Conservation (phyloP, 805 yeast species). For the Nakazawaea laoshanensis region DNA sequence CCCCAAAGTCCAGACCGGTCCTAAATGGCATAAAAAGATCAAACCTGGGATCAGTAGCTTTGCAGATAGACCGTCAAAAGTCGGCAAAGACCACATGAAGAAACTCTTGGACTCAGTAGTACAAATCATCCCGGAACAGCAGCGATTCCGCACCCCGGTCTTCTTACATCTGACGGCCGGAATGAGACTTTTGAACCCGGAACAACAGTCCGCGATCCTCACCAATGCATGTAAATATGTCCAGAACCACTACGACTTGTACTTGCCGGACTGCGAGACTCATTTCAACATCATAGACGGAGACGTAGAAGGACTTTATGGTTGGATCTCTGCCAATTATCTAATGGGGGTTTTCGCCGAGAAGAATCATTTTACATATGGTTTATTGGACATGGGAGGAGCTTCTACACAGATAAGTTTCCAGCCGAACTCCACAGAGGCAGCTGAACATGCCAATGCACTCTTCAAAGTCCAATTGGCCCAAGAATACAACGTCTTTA, state of each 20-base stretch:
- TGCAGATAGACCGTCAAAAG: slow-evolving; percentile 34
- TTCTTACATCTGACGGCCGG: slow-evolving; percentile 69
- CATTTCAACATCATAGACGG: slow-evolving; percentile 59
- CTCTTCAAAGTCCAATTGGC: slow-evolving; percentile 37
- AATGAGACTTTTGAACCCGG: slow-evolving; percentile 47
- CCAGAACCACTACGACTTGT: slow-evolving; percentile 36
- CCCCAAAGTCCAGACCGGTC: slow-evolving; percentile 25
- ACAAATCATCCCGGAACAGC: slow-evolving; percentile 48
- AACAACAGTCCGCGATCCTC: slow-evolving; percentile 33
- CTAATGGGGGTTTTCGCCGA: slow-evolving; percentile 33
- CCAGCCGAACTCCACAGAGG: slow-evolving; percentile 42
- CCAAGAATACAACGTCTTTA: slow-evolving; percentile 33
- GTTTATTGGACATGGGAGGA: slow-evolving; percentile 57
- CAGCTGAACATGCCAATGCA: slow-evolving; percentile 33
- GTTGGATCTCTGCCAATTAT: slow-evolving; percentile 60
- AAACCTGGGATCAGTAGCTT: slow-evolving; percentile 53
- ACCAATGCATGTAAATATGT: slow-evolving; percentile 42
- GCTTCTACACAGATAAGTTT: slow-evolving; percentile 60
- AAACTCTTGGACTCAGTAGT: slow-evolving; percentile 39
- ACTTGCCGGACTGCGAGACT: slow-evolving; percentile 50
- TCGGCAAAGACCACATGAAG: slow-evolving; percentile 44
- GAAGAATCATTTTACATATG: slow-evolving; percentile 41
- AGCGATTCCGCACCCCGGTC: slow-evolving; percentile 55
- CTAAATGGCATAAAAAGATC: slow-evolving; percentile 42
- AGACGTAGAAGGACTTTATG: slow-evolving; percentile 56